Evolutionary conservation across 768 basidiomycete species (phyloP).

Genomic region (Rickenella mellea): DNA sequence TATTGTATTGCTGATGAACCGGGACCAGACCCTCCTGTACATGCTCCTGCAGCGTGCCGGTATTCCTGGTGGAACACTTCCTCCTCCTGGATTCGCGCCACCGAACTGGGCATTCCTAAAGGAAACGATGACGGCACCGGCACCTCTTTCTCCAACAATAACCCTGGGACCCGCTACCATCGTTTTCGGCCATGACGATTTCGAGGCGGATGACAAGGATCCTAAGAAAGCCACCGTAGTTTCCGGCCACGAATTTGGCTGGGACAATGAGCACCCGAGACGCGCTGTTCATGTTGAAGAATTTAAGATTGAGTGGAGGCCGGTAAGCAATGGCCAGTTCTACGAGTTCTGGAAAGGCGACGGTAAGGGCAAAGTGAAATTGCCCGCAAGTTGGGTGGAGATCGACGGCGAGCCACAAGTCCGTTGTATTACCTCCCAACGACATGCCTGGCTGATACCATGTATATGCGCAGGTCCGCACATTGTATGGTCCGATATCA

Average conservation of each 20-base stretch:
- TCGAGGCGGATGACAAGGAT: conserved; percentile 54
- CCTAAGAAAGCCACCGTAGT: conserved; percentile 25
- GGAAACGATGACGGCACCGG: conserved; percentile 38
- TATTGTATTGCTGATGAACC: not conserved
- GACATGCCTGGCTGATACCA: not conserved
- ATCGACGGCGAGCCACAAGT: conserved; percentile 42
- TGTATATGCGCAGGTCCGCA: conserved; percentile 48
- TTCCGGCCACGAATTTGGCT: conserved; percentile 67
- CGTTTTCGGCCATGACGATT: conserved; percentile 74
- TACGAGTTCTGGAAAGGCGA: conserved; percentile 46
- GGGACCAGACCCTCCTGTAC: conserved; percentile 69
- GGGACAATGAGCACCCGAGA: conserved; percentile 89
- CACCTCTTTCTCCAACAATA: conserved; percentile 34
- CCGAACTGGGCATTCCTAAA: conserved; percentile 65
- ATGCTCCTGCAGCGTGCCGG: conserved; percentile 85
- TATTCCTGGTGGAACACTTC: conserved; percentile 49
- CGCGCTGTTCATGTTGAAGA: conserved; percentile 46
- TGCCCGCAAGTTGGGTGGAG: conserved; percentile 72
- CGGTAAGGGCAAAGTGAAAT: conserved; percentile 33
- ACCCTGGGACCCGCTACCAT: conserved; percentile 51
- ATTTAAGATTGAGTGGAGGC: conserved; percentile 78
- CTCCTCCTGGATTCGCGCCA: conserved; percentile 62
- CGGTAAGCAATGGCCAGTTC: conserved; percentile 86
- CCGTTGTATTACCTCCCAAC: conserved; percentile 6
- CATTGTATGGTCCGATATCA: conserved; percentile 76